Evolutionary conservation across 192 early-diverging fungal species (phyloP).

Genomic region (Chytriomyces hyalinus): DNA sequence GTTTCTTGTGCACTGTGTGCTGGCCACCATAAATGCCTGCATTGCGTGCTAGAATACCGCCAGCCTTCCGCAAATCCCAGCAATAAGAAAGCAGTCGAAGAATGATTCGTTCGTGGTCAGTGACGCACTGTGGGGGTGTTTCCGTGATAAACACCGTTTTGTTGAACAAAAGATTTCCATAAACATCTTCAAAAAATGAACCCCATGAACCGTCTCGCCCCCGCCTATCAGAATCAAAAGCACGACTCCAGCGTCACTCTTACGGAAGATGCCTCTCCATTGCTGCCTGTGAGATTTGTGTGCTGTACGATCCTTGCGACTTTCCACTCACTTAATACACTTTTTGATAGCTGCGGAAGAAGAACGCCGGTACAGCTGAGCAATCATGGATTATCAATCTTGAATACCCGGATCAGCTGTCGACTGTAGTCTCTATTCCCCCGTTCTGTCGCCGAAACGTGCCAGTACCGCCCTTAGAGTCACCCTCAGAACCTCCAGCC

Average conservation of each 20-base stretch:
- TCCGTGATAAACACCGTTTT: background rate
- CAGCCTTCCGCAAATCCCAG: background rate
- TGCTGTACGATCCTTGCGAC: background rate
- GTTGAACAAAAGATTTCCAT: background rate
- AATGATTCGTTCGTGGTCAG: background rate
- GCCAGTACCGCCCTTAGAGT: background rate
- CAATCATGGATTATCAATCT: background rate
- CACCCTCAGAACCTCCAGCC: background rate
- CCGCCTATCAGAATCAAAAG: background rate
- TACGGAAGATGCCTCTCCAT: background rate
- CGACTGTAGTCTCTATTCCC: background rate
- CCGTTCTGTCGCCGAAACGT: background rate
- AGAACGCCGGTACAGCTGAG: background rate
- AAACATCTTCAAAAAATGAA: background rate
- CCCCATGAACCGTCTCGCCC: background rate
- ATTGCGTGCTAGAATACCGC: background rate
- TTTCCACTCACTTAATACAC: background rate
- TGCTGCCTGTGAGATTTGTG: background rate
- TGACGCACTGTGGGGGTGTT: background rate
- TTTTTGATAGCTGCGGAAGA: background rate
- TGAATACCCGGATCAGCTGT: background rate
- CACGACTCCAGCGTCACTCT: background rate
- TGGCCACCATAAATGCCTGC: no score
- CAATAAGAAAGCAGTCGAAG: background rate
- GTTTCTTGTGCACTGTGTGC: no score